phyloP scores from a whole-genome alignment of 208 protist genomes.

The Angomonas deanei region DNA sequence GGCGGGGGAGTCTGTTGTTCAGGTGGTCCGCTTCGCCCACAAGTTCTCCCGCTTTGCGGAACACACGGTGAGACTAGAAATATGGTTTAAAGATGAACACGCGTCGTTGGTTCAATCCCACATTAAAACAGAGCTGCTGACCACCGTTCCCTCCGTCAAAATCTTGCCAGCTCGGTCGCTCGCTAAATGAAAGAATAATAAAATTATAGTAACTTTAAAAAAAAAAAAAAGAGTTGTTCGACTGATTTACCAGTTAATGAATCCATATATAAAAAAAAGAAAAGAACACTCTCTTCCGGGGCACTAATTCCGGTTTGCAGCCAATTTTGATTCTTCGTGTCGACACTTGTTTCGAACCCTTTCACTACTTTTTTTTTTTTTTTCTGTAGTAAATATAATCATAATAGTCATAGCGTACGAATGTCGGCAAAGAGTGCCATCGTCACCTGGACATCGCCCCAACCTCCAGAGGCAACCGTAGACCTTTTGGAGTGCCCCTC shows the following conservation, averaged over 20 bases:
- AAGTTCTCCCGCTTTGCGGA: conserved; percentile 53
- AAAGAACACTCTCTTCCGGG: conserved; percentile 3
- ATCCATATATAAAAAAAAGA: neutral
- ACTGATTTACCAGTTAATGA: neutral
- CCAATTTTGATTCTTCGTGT: neutral
- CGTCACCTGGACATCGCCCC: conserved; percentile 30
- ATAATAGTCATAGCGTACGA: no score
- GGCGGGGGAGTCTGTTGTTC: conserved; percentile 32
- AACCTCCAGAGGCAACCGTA: conserved; percentile 23
- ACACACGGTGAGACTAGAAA: conserved; percentile 57
- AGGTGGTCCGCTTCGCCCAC: conserved; percentile 75
- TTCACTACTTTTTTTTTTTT: conserved; percentile 14
- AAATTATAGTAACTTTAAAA: no score
- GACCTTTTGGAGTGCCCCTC: conserved; percentile 60
- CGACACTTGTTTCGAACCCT: conserved; percentile 8
- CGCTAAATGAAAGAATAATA: no score
- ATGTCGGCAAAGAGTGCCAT: conserved; percentile 11
- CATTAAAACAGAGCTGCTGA: conserved; percentile 37
- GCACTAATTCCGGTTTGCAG: neutral
- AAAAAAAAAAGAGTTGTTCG: neutral
- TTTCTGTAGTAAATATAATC: conserved; percentile 7
- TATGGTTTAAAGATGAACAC: conserved; percentile 51
- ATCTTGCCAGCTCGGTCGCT: no score
- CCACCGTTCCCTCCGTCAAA: neutral
- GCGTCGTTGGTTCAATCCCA: conserved; percentile 37